phyloP scores from a whole-genome alignment of 1,284 basidiomycete species.

The Rhodotorula sp. region DNA sequence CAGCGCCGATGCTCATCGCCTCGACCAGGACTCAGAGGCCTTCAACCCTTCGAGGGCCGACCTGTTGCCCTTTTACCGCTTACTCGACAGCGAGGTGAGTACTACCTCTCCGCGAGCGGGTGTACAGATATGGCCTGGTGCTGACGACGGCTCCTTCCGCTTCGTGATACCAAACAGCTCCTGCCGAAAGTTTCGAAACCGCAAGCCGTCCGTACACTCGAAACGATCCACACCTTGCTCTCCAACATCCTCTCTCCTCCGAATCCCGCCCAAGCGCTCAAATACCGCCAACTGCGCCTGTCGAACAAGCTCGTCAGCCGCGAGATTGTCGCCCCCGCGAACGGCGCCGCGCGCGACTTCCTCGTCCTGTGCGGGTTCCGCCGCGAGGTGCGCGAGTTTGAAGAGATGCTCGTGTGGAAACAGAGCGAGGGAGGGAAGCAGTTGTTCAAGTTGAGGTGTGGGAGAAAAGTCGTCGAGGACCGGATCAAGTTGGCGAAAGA shows the following conservation, averaged over 20 bases:
- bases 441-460: conserved; percentile 22
- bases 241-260: conserved; percentile 34
- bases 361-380: conserved; percentile 21
- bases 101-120: neutral
- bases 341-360: conserved; percentile 16
- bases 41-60: conserved; percentile 27
- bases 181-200: conserved; percentile 31
- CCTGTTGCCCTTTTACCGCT: conserved; percentile 21
- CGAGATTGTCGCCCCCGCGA: conserved; percentile 19
- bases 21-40: neutral
- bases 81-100: conserved; percentile 29
- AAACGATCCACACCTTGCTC: conserved; percentile 21
- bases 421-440: conserved; percentile 16
- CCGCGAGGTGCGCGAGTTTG: conserved; percentile 16
- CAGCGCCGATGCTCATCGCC: neutral
- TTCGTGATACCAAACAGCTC: conserved; percentile 4
- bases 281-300: conserved; percentile 35
- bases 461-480: conserved; percentile 9
- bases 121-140: too few species aligned
- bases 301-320: conserved; percentile 27
- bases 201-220: conserved; percentile 33
- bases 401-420: conserved; percentile 18
- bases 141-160: neutral
- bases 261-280: conserved; percentile 22
- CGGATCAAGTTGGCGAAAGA: conserved; percentile 22